Conservation (phyloP, 345 rosid species). For the Triadica sebifera region DNA sequence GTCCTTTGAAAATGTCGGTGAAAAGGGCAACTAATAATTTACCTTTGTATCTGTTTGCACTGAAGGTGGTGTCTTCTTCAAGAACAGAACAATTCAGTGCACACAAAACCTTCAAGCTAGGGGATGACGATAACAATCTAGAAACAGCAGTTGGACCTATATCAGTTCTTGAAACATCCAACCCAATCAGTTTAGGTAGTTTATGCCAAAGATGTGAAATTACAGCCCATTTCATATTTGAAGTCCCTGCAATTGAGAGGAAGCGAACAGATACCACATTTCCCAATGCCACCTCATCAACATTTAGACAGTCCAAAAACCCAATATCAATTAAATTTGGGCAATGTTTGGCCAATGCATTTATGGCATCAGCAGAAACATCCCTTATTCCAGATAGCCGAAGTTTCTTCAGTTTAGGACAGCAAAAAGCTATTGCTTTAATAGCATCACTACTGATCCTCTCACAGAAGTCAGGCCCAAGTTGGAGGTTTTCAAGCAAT, state of each 20-base stretch:
- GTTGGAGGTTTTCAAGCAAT: slow-evolving; percentile 34
- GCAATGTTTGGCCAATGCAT: slow-evolving; percentile 39
- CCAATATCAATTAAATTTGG: slow-evolving; percentile 28
- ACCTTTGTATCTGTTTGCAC: slow-evolving; percentile 43
- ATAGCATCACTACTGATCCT: slow-evolving; percentile 43
- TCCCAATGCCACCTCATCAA: slow-evolving; percentile 38
- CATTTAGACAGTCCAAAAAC: slow-evolving; percentile 28
- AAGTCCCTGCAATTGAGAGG: slow-evolving; percentile 36
- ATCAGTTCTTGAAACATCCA: slow-evolving; percentile 43
- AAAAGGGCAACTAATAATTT: slow-evolving; percentile 24
- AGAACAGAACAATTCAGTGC: slow-evolving; percentile 36
- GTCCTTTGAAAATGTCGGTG: slow-evolving; percentile 27
- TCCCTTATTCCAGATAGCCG: slow-evolving; percentile 38
- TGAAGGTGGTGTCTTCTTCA: slow-evolving; percentile 42
- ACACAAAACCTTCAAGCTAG: slow-evolving; percentile 31
- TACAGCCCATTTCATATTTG: slow-evolving; percentile 37
- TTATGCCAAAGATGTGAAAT: slow-evolving; percentile 32
- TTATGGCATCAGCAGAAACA: slow-evolving; percentile 35
- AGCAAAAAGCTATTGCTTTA: slow-evolving; percentile 36
- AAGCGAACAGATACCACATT: slow-evolving; percentile 32
- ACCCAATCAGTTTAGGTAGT: slow-evolving; percentile 28
- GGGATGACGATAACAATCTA: slow-evolving; percentile 28
- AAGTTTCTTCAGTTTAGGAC: slow-evolving; percentile 36
- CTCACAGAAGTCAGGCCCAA: slow-evolving; percentile 39
- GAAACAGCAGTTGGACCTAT: slow-evolving; percentile 20